These are phyloP conservation scores for Hypoxylon rickii DNA, from an alignment of 495 filamentous ascomycete species.

Conservation along the genomic window DNA sequence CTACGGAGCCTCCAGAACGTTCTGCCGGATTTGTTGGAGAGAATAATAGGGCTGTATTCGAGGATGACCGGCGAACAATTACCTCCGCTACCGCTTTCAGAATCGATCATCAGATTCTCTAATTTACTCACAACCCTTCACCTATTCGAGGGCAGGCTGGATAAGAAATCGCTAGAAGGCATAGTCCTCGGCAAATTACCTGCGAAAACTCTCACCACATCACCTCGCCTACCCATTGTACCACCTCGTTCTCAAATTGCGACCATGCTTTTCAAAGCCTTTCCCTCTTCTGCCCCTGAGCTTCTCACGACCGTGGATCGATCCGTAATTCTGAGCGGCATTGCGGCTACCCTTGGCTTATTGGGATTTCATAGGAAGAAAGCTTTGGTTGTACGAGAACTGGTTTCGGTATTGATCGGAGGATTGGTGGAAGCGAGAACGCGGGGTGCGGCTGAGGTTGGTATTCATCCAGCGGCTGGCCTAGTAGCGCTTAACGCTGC, in stretches of 20 bases:
- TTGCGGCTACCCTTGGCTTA: constrained; percentile 76
- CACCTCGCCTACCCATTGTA: constrained; percentile 52
- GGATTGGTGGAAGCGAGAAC: constrained; percentile 91
- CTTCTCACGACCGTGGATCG: constrained; percentile 70
- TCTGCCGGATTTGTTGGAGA: constrained; percentile 67
- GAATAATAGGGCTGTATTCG: constrained; percentile 80
- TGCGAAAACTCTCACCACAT: constrained; percentile 43
- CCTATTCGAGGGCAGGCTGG: constrained; percentile 67
- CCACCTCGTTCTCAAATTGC: constrained; percentile 70
- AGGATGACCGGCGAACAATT: constrained; percentile 80
- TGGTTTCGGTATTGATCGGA: constrained; percentile 79
- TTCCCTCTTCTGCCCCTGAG: constrained; percentile 66
- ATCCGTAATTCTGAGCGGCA: constrained; percentile 77
- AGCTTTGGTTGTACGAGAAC: constrained; percentile 80
- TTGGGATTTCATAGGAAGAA: constrained; percentile 84
- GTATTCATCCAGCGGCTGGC: constrained; percentile 90
- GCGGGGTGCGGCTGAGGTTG: constrained; percentile 88
- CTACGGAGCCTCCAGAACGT: constrained; percentile 48
- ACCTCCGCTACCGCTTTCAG: constrained; percentile 79
- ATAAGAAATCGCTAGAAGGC: constrained; percentile 67
- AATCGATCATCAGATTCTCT: constrained; percentile 78
- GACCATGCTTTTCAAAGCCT: constrained; percentile 69
- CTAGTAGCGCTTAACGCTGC: constrained; percentile 64
- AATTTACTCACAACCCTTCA: constrained; percentile 74
- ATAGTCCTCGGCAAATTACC: constrained; percentile 57